phyloP scores from a whole-genome alignment of 2,329 filamentous ascomycete genomes.

The Graphiopsis chlorocephala region DNA sequence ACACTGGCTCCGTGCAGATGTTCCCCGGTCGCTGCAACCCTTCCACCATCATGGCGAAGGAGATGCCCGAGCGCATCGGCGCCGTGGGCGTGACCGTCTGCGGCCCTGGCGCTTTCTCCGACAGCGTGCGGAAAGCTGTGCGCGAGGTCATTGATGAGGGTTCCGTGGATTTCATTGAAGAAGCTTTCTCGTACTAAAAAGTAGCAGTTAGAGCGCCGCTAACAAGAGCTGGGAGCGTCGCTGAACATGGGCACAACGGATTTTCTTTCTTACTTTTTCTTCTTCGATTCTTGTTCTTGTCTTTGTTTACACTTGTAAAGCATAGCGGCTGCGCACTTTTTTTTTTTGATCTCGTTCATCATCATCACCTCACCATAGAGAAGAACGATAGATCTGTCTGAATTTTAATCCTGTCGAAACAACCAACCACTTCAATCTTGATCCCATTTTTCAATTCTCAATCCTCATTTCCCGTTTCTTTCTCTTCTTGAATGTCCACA shows the following conservation, averaged over 20 bases:
- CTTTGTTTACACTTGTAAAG: background rate
- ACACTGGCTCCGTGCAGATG: conserved; percentile 61
- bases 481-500: too few relatives aligned
- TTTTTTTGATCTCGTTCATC: background rate
- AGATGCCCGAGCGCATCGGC: conserved; percentile 54
- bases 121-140: conserved; percentile 57
- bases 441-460: too few relatives aligned
- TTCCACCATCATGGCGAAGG: conserved; percentile 55
- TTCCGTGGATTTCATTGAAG: conserved; percentile 61
- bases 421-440: background rate
- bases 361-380: background rate
- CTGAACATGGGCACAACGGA: background rate
- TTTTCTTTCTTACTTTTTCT: background rate
- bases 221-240: conserved; percentile 6
- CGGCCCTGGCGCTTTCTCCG: conserved; percentile 61
- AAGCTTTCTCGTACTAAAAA: conserved; percentile 61
- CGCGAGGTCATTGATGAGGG: conserved; percentile 52
- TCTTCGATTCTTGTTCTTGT: background rate
- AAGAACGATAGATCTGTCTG: background rate
- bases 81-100: conserved; percentile 62
- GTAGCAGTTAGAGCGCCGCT: background rate
- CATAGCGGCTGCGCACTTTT: background rate
- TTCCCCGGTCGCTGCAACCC: conserved; percentile 58
- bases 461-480: too few relatives aligned
- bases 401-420: background rate